Evolutionary conservation across 1,284 basidiomycete species (phyloP).

Genomic region (Ganoderma multipileum): DNA sequence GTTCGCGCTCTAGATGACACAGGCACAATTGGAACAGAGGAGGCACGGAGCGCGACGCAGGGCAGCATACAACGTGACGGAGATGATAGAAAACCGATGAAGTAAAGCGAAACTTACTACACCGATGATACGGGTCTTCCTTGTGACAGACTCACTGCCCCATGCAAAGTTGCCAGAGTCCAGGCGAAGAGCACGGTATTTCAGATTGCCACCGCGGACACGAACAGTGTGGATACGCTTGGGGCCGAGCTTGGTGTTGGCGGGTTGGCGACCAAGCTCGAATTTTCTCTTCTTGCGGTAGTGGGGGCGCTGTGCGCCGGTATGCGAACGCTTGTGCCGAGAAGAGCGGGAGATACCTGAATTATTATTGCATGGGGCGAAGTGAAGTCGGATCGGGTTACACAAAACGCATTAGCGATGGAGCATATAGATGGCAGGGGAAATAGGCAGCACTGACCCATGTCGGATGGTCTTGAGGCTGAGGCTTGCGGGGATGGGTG

Average conservation of each 20-base stretch:
- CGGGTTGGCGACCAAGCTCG: conserved; percentile 95
- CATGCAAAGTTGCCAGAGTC: conserved; percentile 97
- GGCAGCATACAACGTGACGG: not conserved
- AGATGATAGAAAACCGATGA: not conserved
- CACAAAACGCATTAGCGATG: conserved; percentile 11
- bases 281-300: conserved; percentile 99
- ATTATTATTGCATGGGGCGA: conserved; percentile 1
- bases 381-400: not conserved
- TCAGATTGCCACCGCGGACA: conserved; percentile 91
- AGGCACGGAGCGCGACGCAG: not conserved
- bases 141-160: conserved; percentile 91
- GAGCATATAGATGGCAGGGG: not conserved
- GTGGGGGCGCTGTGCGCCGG: conserved; percentile 92
- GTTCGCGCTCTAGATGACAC: not conserved
- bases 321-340: conserved; percentile 93
- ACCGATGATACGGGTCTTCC: conserved; percentile 93
- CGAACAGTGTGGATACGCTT: conserved; percentile 95
- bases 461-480: conserved; percentile 46
- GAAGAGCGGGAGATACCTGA: conserved; percentile 94
- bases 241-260: conserved; percentile 92
- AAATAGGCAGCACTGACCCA: conserved; percentile 42
- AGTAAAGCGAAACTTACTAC: conserved; percentile 74
- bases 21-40: not conserved
- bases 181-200: conserved; percentile 93
- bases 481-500: conserved; percentile 42